A percentile compares a stretch with the other conserved stretches of the same genome.
These are phyloP conservation scores for Haberlea rhodopensis DNA, from an alignment of 257 asterid genomes.

Conservation along the genomic window DNA sequence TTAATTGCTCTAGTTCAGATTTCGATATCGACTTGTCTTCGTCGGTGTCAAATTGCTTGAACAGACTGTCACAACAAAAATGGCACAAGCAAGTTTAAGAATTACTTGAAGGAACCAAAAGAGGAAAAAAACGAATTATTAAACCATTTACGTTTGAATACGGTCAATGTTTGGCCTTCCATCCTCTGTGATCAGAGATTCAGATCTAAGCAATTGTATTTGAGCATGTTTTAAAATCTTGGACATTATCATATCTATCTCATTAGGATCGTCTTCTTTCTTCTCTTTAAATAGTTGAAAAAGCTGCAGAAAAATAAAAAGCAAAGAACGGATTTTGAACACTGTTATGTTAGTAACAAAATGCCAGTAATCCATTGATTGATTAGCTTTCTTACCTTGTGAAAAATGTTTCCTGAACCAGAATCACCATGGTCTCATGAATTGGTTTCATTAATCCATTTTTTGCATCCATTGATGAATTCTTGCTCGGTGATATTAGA, in stretches of 20 bases:
- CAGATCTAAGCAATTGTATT: conserved; percentile 34
- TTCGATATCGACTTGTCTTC: conserved; percentile 31
- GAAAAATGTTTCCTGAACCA: conserved; percentile 24
- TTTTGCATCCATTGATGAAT: conserved; percentile 40
- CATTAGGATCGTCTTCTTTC: conserved; percentile 34
- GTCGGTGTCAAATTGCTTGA: conserved; percentile 35
- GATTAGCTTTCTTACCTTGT: conserved; percentile 33
- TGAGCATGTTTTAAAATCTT: conserved; percentile 49
- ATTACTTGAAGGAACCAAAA: neutral
- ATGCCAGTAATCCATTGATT: neutral
- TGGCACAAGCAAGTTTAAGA: neutral
- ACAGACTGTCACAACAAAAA: conserved; percentile 38
- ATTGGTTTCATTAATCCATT: conserved; percentile 42
- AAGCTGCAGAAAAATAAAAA: conserved; percentile 28
- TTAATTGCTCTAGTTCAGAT: conserved; percentile 37
- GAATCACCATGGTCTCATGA: conserved; percentile 20
- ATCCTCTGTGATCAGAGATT: conserved; percentile 38
- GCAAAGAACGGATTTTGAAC: too few species aligned
- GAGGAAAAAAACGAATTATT: neutral
- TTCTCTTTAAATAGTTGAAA: conserved; percentile 33
- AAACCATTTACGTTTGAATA: conserved; percentile 32
- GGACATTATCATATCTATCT: conserved; percentile 41
- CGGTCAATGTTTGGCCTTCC: conserved; percentile 52
- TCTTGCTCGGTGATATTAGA: conserved; percentile 34
- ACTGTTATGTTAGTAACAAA: neutral